phyloP scores from a whole-genome alignment of 768 basidiomycete species.

The Russula lepida region DNA sequence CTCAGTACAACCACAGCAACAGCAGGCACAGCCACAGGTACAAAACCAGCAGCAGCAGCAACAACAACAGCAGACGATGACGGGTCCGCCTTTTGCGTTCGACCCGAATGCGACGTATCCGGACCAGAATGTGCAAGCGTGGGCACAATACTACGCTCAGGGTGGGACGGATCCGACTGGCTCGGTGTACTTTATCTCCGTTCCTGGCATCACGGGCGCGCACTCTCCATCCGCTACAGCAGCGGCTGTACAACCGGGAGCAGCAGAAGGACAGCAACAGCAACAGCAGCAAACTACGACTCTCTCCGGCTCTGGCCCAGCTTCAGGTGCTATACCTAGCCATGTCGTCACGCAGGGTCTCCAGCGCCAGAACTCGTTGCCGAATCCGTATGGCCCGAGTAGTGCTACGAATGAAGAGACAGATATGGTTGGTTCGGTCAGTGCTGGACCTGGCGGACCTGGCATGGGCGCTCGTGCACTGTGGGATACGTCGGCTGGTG shows the following conservation, averaged over 20 bases:
- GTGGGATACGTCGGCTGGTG: not conserved
- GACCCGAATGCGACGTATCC: slow-evolving; percentile 61
- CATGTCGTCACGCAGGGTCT: not conserved
- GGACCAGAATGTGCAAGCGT: slow-evolving; percentile 77
- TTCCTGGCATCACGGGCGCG: slow-evolving; percentile 62
- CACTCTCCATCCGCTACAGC: not conserved
- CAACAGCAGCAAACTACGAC: not conserved
- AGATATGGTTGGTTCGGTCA: not conserved
- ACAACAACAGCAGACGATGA: slow-evolving; percentile 11
- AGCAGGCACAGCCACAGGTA: slow-evolving; percentile 27
- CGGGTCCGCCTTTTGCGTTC: slow-evolving; percentile 45
- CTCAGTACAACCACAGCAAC: slow-evolving; percentile 18
- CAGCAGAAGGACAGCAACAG: slow-evolving; percentile 1
- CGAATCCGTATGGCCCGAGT: slow-evolving; percentile 12
- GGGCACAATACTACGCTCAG: slow-evolving; percentile 79
- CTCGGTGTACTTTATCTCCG: slow-evolving; percentile 70
- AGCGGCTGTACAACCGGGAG: not conserved
- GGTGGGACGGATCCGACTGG: slow-evolving; percentile 70
- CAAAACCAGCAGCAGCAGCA: slow-evolving; percentile 29
- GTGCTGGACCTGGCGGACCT: not conserved
- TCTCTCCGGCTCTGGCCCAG: not conserved
- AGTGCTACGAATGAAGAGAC: not conserved
- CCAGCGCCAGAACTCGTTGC: slow-evolving; percentile 12
- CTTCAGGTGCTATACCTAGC: not conserved
- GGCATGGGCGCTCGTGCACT: not conserved